A percentile compares a stretch with the other conserved stretches of the same genome.
phyloP scores from a whole-genome alignment of 2,329 filamentous ascomycete species.

The Xylariaceae sp. region DNA sequence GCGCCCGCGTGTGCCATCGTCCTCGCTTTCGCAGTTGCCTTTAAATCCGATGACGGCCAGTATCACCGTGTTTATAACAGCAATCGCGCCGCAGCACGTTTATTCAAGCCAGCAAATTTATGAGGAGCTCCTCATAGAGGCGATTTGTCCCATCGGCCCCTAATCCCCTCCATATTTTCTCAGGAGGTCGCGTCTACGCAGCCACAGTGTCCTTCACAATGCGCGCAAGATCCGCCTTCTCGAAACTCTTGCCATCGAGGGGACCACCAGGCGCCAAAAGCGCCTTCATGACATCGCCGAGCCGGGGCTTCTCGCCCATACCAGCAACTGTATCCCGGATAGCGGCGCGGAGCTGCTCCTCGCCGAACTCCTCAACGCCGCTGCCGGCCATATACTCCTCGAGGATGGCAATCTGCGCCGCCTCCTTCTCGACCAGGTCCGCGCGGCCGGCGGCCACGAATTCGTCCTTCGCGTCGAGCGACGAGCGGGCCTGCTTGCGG shows the following conservation, averaged over 20 bases:
- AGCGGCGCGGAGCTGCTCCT: conserved; percentile 52
- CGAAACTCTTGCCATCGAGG: conserved; percentile 59
- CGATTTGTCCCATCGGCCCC: not conserved
- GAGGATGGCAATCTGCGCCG: conserved; percentile 58
- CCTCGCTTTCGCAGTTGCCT: not conserved
- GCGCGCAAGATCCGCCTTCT: conserved; percentile 55
- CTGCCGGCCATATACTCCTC: conserved; percentile 58
- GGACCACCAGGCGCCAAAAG: conserved; percentile 46
- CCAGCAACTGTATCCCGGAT: conserved; percentile 49
- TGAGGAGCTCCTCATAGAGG: not conserved
- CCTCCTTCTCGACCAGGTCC: conserved; percentile 68
- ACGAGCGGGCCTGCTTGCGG: conserved; percentile 55
- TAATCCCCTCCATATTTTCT: not conserved
- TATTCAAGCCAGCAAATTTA: not conserved
- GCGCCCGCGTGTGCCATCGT: not conserved
- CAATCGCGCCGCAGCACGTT: not conserved
- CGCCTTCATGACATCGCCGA: conserved; percentile 60
- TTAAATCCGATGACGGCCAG: not conserved
- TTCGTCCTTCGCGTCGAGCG: conserved; percentile 56
- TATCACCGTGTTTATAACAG: not conserved
- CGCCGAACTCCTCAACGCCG: conserved; percentile 52
- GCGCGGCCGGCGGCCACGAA: conserved; percentile 58
- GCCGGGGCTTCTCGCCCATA: conserved; percentile 42
- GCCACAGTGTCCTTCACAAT: conserved; percentile 51
- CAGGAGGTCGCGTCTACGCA: not conserved